A percentile compares a stretch with the other conserved stretches of the same genome.
These are phyloP conservation scores for Geotrichum phurueaensis DNA, from an alignment of 1,139 yeast species.

Conservation along the genomic window DNA sequence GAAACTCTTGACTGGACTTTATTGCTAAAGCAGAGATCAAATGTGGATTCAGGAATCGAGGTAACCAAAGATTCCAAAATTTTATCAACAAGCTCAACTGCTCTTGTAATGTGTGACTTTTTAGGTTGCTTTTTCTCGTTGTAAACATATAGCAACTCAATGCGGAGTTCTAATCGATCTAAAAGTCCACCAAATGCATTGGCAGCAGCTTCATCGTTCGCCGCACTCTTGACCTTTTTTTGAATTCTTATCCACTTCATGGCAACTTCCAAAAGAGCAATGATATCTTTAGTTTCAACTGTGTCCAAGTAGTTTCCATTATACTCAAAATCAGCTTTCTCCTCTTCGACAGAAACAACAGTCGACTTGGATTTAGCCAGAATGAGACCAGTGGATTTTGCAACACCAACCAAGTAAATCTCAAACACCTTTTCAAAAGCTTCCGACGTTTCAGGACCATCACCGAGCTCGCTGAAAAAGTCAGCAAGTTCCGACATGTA, in stretches of 20 bases:
- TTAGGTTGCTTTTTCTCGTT: conserved; percentile 18
- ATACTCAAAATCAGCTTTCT: conserved; percentile 12
- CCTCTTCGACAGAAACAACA: conserved; percentile 12
- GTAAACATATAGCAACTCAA: conserved; percentile 22
- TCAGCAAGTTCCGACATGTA: conserved; percentile 5
- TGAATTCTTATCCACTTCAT: conserved; percentile 12
- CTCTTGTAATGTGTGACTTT: conserved; percentile 12
- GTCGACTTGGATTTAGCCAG: conserved; percentile 3
- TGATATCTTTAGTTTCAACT: conserved; percentile 21
- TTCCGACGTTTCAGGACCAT: conserved; percentile 1
- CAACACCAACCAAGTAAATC: conserved; percentile 27
- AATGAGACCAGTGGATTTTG: conserved; percentile 22
- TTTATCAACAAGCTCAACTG: conserved; percentile 9
- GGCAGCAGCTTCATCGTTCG: conserved; percentile 10
- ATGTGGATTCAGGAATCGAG: neutral
- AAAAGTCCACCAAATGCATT: conserved; percentile 9
- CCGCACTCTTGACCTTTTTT: conserved; percentile 4
- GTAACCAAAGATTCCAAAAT: neutral
- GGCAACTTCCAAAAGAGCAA: conserved; percentile 25
- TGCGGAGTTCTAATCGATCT: conserved; percentile 23
- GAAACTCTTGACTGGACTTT: conserved; percentile 31
- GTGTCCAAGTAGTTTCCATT: conserved; percentile 24
- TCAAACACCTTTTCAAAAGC: conserved; percentile 26
- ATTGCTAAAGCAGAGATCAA: conserved; percentile 21
- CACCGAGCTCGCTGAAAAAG: neutral